Evolutionary conservation across 108 stramenopile species (phyloP).

Genomic region (Cylindrotheca fusiformis): DNA sequence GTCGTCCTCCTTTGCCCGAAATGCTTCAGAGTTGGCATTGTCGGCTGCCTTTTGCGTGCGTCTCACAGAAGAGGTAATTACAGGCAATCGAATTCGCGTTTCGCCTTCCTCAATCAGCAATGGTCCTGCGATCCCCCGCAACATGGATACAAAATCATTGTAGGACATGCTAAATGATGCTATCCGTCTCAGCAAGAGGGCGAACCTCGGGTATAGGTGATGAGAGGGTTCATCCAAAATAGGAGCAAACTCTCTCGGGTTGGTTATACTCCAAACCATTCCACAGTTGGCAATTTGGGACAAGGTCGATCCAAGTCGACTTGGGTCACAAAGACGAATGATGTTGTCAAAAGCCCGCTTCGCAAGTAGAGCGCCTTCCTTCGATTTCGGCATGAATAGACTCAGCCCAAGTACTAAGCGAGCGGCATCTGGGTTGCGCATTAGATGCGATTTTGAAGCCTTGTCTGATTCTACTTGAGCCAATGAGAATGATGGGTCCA

Average conservation of each 20-base stretch:
- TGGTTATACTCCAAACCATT: slow-evolving; percentile 69
- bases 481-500: slow-evolving; percentile 58
- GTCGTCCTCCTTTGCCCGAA: slow-evolving; percentile 59
- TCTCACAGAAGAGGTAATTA: slow-evolving; percentile 63
- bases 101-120: slow-evolving; percentile 52
- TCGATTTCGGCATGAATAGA: slow-evolving; percentile 50
- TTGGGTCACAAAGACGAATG: slow-evolving; percentile 64
- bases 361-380: slow-evolving; percentile 46
- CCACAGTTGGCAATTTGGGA: slow-evolving; percentile 77
- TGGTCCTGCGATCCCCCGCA: slow-evolving; percentile 75
- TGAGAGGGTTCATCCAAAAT: slow-evolving; percentile 70
- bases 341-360: slow-evolving; percentile 71
- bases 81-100: slow-evolving; percentile 62
- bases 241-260: slow-evolving; percentile 67
- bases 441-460: slow-evolving; percentile 23
- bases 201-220: slow-evolving; percentile 70
- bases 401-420: slow-evolving; percentile 73
- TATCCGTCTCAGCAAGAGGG: slow-evolving; percentile 60
- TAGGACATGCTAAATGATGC: slow-evolving; percentile 85
- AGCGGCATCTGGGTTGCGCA: slow-evolving; percentile 79
- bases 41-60: slow-evolving; percentile 25
- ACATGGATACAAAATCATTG: slow-evolving; percentile 78
- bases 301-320: slow-evolving; percentile 69
- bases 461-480: slow-evolving; percentile 32
- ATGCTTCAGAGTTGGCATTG: slow-evolving; percentile 38